Conservation (phyloP, 1,284 basidiomycete species). For the Stereum hirsutum region DNA sequence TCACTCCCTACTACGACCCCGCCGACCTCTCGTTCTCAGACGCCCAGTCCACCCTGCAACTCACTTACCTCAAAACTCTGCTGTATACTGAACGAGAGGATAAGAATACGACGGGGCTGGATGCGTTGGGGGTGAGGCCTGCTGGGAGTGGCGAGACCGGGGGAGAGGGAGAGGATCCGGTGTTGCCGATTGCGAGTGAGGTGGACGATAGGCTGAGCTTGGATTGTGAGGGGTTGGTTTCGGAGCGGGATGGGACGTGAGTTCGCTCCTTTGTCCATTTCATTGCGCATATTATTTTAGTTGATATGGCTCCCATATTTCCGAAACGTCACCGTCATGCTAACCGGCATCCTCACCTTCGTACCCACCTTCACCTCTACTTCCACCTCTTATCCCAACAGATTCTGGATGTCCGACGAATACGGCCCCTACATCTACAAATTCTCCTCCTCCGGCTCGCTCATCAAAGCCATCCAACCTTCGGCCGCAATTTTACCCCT, state of each 20-base stretch:
- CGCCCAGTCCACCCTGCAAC: slow-evolving; percentile 42
- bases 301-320: too few species aligned
- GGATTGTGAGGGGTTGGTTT: slow-evolving; percentile 54
- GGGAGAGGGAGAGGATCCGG: slow-evolving; percentile 17
- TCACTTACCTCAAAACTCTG: slow-evolving; percentile 44
- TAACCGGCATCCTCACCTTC: too few species aligned
- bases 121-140: slow-evolving; percentile 37
- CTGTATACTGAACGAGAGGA: slow-evolving; percentile 45
- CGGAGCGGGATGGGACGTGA: slow-evolving; percentile 49
- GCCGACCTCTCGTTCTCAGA: slow-evolving; percentile 36
- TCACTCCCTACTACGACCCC: slow-evolving; percentile 45
- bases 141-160: slow-evolving; percentile 24
- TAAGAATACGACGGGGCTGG: slow-evolving; percentile 52
- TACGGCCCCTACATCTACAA: slow-evolving; percentile 66
- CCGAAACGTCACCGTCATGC: too few species aligned
- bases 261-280: too few species aligned
- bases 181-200: slow-evolving; percentile 37
- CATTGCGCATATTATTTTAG: too few species aligned
- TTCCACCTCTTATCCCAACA: too few species aligned
- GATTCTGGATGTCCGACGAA: slow-evolving; percentile 58
- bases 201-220: slow-evolving; percentile 39
- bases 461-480: slow-evolving; percentile 52
- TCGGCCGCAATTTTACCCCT: slow-evolving; percentile 45
- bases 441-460: slow-evolving; percentile 32
- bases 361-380: too few species aligned